Base-by-base conservation (phyloP, 495 filamentous ascomycete species). In the Xylaria venustula region DNA sequence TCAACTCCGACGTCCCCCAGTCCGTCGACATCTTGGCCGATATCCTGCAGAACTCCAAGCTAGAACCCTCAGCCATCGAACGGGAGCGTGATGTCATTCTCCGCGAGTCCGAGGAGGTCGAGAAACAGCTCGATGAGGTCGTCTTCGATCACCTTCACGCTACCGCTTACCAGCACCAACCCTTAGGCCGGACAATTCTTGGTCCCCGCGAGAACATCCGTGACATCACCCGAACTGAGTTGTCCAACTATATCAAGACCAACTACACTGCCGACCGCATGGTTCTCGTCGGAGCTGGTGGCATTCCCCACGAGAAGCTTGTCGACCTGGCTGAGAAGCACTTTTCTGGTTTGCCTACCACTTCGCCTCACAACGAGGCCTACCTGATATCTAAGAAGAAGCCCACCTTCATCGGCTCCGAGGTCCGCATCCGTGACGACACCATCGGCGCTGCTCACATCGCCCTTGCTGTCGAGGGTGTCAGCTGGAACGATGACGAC, bases 191-290 rank as follows among this genome's bases (percentile, higher is more conserved):
- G 73, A 99, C 94, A 57, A 99, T 99, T 75, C 86, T 99, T 55
- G 94, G 94, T 63, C 93, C 94, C 54, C 92, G 91, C 80, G 88
- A 97, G 82, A 99, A 99, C 85, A 99, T 99, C 78, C 84, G 91
- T 71, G 92, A 88, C 77, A 98, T 99, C 80, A 85, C 89, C 72
- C 87, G 91, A 58, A 84, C 89, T 67, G 93, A 99, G 77, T 83
- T 99, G 64, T 78, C 82, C 70, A 88, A 89, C 79, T 99, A 98
- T 82, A 98, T 99, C 84, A 94, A 94, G 81, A 90, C 87, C 79
- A 99, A 99, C 85, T 99, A 99, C 83, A 96, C 90, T 45, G 93
- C 95, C 60, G 94, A 99, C 80, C 92, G 95, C 70, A 99, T 98
- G 93, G 94, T 99, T 48, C 88, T 99, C 46, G 95, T 96, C 64